A percentile compares a stretch with the other conserved stretches of the same genome.
phyloP scores from a whole-genome alignment of 306 rosid genomes.

The Prosopis cineraria region DNA sequence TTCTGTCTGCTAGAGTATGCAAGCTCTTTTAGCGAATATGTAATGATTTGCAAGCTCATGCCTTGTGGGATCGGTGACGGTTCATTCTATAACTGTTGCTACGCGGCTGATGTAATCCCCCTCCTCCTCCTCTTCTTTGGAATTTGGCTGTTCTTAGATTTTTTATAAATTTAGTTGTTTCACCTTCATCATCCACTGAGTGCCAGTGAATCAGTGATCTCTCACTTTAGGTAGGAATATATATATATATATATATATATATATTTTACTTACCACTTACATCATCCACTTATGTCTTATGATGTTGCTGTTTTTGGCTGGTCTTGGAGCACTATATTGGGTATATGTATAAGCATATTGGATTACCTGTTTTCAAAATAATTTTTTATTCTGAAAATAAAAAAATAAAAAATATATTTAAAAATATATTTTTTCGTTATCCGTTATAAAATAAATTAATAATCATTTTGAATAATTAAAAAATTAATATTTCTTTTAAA shows the following conservation, averaged over 20 bases:
- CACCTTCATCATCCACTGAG: slow-evolving; percentile 30
- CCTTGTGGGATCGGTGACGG: neutral
- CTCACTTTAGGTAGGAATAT: slow-evolving; percentile 19
- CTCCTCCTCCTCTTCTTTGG: too few relatives aligned
- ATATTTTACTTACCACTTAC: too few relatives aligned
- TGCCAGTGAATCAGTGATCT: slow-evolving; percentile 11
- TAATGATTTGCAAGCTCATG: neutral
- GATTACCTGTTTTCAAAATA: too few relatives aligned
- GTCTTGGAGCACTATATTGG: slow-evolving; percentile 4
- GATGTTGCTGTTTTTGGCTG: neutral
- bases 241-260: too few relatives aligned
- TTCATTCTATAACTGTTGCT: neutral
- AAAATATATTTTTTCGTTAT: too few relatives aligned
- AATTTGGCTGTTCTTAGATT: slow-evolving; percentile 3
- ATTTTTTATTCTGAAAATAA: too few relatives aligned
- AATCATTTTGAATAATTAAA: too few relatives aligned
- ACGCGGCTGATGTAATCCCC: neutral
- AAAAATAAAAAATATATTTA: too few relatives aligned
- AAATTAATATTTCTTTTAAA: too few relatives aligned
- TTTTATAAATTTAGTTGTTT: slow-evolving; percentile 5
- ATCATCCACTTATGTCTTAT: neutral
- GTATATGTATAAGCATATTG: slow-evolving; percentile 10
- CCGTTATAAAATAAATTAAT: too few relatives aligned
- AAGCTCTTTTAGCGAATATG: slow-evolving; percentile 5
- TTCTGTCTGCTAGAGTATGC: neutral